A percentile compares a stretch with the other conserved stretches of the same genome.
Evolutionary conservation across 805 yeast genomes (phyloP).

Genomic region (Starmera amethionina): DNA sequence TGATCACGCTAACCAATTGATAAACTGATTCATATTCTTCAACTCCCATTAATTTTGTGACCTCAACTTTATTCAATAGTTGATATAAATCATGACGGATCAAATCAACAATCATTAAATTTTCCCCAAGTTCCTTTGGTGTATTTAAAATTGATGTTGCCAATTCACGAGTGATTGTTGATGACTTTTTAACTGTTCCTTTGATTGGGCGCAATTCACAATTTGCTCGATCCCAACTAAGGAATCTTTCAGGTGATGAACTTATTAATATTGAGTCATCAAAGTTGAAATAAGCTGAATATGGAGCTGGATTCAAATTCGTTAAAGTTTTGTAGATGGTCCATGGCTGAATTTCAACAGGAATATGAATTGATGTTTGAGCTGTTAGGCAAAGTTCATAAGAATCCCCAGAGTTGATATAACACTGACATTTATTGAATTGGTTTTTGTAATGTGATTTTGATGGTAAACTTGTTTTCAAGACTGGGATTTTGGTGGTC

Average conservation of each 20-base stretch:
- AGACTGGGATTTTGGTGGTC: slow-evolving; percentile 4
- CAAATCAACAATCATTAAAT: slow-evolving; percentile 91
- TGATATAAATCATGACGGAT: slow-evolving; percentile 85
- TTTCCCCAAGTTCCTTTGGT: slow-evolving; percentile 92
- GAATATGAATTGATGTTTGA: slow-evolving; percentile 50
- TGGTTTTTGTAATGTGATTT: slow-evolving; percentile 41
- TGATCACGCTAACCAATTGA: slow-evolving; percentile 85
- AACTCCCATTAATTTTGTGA: slow-evolving; percentile 75
- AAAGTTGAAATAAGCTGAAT: slow-evolving; percentile 71
- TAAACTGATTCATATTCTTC: slow-evolving; percentile 89
- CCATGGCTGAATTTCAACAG: slow-evolving; percentile 55
- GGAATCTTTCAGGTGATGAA: slow-evolving; percentile 90
- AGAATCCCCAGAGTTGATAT: slow-evolving; percentile 72
- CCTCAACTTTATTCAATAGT: slow-evolving; percentile 54
- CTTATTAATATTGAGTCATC: slow-evolving; percentile 54
- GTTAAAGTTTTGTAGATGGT: slow-evolving; percentile 66
- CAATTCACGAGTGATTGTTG: slow-evolving; percentile 38
- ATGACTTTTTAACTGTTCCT: slow-evolving; percentile 78
- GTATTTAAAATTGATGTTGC: slow-evolving; percentile 64
- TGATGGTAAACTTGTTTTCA: slow-evolving; percentile 38
- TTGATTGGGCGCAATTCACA: slow-evolving; percentile 92
- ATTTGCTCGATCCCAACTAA: slow-evolving; percentile 52
- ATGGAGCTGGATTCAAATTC: slow-evolving; percentile 82
- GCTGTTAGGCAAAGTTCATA: slow-evolving; percentile 89
- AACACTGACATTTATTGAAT: slow-evolving; percentile 57